These are phyloP conservation scores for Rhododendron griersonianum DNA, from an alignment of 148 eudicot genomes.

Conservation along the genomic window DNA sequence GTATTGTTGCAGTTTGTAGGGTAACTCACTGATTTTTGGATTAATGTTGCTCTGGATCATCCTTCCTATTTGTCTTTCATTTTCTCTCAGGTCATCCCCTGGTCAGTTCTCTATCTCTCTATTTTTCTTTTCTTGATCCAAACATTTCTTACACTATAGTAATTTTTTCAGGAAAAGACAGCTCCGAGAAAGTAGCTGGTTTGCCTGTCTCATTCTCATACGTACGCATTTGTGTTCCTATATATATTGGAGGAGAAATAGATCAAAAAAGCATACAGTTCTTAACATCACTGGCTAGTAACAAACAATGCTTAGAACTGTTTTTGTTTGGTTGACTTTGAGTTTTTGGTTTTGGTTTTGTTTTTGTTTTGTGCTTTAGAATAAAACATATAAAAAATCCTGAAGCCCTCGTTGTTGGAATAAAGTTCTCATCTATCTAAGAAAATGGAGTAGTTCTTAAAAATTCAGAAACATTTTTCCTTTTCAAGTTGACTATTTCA, in stretches of 20 bases:
- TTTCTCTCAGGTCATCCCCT: conserved; percentile 48
- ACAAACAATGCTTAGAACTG: neutral
- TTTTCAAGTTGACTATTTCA: too few relatives aligned
- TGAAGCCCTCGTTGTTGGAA: too few relatives aligned
- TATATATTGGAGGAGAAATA: conserved; percentile 44
- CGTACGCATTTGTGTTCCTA: conserved; percentile 31
- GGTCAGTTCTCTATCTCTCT: conserved; percentile 26
- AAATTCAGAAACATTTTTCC: too few relatives aligned
- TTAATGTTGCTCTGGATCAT: conserved; percentile 63
- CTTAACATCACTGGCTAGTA: conserved; percentile 64
- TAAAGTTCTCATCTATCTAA: too few relatives aligned
- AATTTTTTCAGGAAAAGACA: conserved; percentile 40
- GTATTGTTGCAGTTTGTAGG: conserved; percentile 40
- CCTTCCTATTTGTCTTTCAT: conserved; percentile 51
- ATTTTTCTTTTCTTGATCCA: conserved; percentile 17
- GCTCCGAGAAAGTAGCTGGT: conserved; percentile 62
- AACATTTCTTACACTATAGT: neutral
- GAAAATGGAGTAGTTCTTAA: too few relatives aligned
- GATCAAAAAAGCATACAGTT: conserved; percentile 39
- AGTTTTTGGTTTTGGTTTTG: too few relatives aligned
- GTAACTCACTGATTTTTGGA: conserved; percentile 72
- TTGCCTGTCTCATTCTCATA: conserved; percentile 33
- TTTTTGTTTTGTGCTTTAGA: too few relatives aligned
- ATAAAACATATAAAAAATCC: too few relatives aligned
- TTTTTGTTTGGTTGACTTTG: too few relatives aligned